These are phyloP conservation scores for Solanum corneliomulleri DNA, from an alignment of 257 asterid genomes.

Conservation along the genomic window DNA sequence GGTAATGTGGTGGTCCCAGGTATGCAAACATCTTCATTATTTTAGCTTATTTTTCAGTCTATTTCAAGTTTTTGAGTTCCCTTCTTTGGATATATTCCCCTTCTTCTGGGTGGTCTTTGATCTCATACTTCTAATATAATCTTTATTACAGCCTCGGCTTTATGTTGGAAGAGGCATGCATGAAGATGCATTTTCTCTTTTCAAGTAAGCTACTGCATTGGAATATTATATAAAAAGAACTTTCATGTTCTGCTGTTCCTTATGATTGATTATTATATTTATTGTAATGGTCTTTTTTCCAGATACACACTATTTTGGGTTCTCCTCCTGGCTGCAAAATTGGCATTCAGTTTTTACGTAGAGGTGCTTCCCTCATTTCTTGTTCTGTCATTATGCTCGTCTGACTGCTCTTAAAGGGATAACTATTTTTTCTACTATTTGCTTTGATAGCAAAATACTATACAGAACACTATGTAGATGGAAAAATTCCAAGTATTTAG, in stretches of 20 bases:
- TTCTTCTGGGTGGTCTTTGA: slow-evolving; percentile 2
- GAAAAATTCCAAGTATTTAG: background rate
- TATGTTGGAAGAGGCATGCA: slow-evolving; percentile 99
- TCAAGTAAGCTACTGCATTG: slow-evolving; percentile 38
- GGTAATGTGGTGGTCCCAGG: slow-evolving; percentile 99
- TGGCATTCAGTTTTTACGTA: slow-evolving; percentile 74
- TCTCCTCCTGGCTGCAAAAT: slow-evolving; percentile 80
- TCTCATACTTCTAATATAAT: background rate
- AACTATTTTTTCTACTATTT: background rate
- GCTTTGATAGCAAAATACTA: background rate
- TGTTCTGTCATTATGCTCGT: background rate
- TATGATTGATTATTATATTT: slow-evolving; percentile 5
- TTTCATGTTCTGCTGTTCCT: background rate
- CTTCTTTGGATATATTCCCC: background rate
- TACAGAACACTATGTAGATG: background rate
- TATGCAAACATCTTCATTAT: slow-evolving; percentile 11
- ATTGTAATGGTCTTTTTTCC: slow-evolving; percentile 4
- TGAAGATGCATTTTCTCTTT: slow-evolving; percentile 75
- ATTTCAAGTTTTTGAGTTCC: background rate
- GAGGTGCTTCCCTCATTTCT: slow-evolving; percentile 46
- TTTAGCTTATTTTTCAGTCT: background rate
- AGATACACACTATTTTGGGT: slow-evolving; percentile 91
- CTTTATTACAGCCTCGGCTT: slow-evolving; percentile 76
- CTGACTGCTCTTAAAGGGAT: background rate
- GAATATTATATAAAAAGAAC: slow-evolving; percentile 4